These are phyloP conservation scores for Gnomoniopsis sp. DNA, from an alignment of 2,329 filamentous ascomycete species.

Conservation along the genomic window DNA sequence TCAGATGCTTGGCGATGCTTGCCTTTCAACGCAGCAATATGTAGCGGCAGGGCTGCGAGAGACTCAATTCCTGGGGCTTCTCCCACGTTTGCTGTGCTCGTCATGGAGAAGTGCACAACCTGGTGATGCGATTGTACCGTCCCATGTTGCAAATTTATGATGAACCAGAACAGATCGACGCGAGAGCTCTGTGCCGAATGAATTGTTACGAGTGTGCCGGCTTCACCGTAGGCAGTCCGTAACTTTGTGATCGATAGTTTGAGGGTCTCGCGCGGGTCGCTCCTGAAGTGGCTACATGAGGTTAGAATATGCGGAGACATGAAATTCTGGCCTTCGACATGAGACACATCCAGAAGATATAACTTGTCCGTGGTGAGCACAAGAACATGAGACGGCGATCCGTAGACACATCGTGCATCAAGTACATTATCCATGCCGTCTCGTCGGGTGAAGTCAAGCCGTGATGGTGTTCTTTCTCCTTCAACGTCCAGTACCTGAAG, in stretches of 20 bases:
- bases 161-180: constrained; percentile 35
- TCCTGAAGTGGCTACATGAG: constrained; percentile 43
- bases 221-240: neutral
- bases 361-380: constrained; percentile 55
- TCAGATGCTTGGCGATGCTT: neutral
- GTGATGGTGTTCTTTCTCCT: constrained; percentile 3
- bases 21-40: neutral
- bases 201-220: constrained; percentile 29
- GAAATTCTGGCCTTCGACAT: constrained; percentile 4
- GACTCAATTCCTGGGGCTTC: constrained; percentile 4
- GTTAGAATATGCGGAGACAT: constrained; percentile 29
- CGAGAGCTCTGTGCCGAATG: constrained; percentile 30
- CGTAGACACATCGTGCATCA: constrained; percentile 48
- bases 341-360: constrained; percentile 42
- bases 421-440: constrained; percentile 45
- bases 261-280: constrained; percentile 33
- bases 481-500: constrained; percentile 13
- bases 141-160: constrained; percentile 18
- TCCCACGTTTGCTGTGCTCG: neutral
- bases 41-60: constrained; percentile 9
- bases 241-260: constrained; percentile 32
- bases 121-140: constrained; percentile 36
- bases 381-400: constrained; percentile 47
- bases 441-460: constrained; percentile 23
- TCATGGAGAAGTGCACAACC: constrained; percentile 17